Base-by-base conservation (phyloP, 2,329 filamentous ascomycete genomes). In the Cadophora luteo-olivacea region DNA sequence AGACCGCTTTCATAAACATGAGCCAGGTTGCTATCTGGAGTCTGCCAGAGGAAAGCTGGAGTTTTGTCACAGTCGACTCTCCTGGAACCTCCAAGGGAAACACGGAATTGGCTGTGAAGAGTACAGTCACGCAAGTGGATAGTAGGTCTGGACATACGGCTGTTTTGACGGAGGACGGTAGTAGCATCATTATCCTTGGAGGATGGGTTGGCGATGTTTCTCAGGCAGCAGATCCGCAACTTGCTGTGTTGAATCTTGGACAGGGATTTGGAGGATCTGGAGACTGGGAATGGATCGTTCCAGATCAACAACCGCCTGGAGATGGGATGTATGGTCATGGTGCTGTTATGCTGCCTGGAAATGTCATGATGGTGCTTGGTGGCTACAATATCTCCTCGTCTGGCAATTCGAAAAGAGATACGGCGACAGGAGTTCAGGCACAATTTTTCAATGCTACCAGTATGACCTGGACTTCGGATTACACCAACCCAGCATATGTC, bases 131-230 rank as follows among this genome's bases (percentile, higher is more conserved):
- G 1, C 72, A 22, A 7, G 67, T 77, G 4, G 92, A 97, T 72
- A 93, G 93, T 48, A 85, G 96, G 66, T 97, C 94, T 4, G 96
- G 96, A 0, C 96, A 99, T 77, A 94, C 92, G 0, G 90, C 95
- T 0, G 87, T 97, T 0, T 81, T 97, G 4, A 92, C 89, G 33
- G 86, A 91, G 64, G 93, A 97, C 76, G 94, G 94, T 0, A 87
- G 83, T 32, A 88, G 86, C n/a, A 83, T 98, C 9, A 82, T 97
- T 51, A 82, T 99, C 0, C 84, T 94, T 69, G 96, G 96, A 24
- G 96, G 96, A 1, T 99, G 96, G 96, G 93, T 97, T 4, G 95
- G 94, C 3, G 89, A 97, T 75, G 84, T 91, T 0, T 85, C 82
- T 9, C 91, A 89, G 38, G 87, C 94, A 1, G 96, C 96, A 0